Base-by-base conservation (phyloP, 768 basidiomycete species). In the Leccinum aurantiacum region DNA sequence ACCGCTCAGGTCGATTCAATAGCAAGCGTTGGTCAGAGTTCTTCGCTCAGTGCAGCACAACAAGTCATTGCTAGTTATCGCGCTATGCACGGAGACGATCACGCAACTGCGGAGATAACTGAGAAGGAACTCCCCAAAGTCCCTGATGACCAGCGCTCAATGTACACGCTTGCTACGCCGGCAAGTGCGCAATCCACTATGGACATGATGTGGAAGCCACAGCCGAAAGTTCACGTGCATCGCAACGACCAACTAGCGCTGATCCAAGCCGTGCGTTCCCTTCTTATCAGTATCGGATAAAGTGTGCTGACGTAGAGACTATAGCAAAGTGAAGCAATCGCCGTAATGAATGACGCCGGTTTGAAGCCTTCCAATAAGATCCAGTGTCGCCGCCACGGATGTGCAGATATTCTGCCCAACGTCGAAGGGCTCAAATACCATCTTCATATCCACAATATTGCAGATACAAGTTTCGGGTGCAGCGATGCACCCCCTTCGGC, bases 391-490 rank as follows among this genome's bases (percentile, higher is more conserved):
- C 78, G 82, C 38, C 67, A 74, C 35, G 81, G 77, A 31, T 85
- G 84, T 66, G 63, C 63, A 14, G 77, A 83, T 69, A 72, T 75
- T 8, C 65, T 85, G 22, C 68, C 71, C 6, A 72, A 74, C 54
- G 74, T 78, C 56, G 77, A 76, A 62, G 78, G 80, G 19, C 74
- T 85, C 53, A 78, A 78, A 63, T 82, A 75, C 65, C 84, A 84
- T 64, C 69, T 84, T 22, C 82, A 85, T 63, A 81, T 85, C 52
- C 84, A 85, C 67, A 80, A 83, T 62, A 78, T 85, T 33, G 74
- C 77, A 33, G 80, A 82, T 56, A 27, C 11, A 7, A 41, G 50
- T 33, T 5, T 38, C 15, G 22, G 14, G 55, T 17, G 33, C 31
- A n/a, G 19, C 13, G 27, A 51, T 54, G 1, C n/a, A 27, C 10